Evolutionary conservation across 1,284 basidiomycete species (phyloP), one percentile per base, ranked within the genome.

Genomic region (Athelia psychrophila): DNA sequence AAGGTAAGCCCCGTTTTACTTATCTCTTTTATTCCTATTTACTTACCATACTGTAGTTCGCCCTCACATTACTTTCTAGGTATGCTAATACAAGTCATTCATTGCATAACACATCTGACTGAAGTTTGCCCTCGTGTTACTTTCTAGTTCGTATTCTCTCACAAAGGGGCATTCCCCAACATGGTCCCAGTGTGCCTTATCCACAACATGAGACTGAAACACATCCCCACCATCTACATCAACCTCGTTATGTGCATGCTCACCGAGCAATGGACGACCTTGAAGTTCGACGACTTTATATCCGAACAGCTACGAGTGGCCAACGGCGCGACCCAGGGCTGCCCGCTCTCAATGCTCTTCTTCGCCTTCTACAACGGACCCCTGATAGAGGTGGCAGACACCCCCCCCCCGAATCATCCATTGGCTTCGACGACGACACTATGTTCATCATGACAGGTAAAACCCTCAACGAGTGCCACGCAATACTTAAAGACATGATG

Each of bases 111-210:
- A n/a, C n/a, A n/a, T n/a, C n/a, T n/a, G n/a, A n/a, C n/a, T n/a
- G n/a, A n/a, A n/a, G n/a, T n/a, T n/a, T n/a, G n/a, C n/a, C n/a
- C n/a, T n/a, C n/a, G n/a, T n/a, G n/a, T n/a, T n/a, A n/a, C n/a
- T n/a, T n/a, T n/a, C n/a, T n/a, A n/a, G n/a, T n/a, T n/a, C n/a
- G n/a, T n/a, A n/a, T n/a, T n/a, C n/a, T n/a, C n/a, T n/a, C n/a
- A n/a, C 16, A 64, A 73, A 56, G 69, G 64, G 0, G 72, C 73
- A 0, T 77, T 75, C 58, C 73, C 69, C 0, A 74, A 64, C 22
- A 62, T 59, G 0, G 58, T 62, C 1, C 55, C 60, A 0, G 58
- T 64, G 1, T 38, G 59, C 0, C 68, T 76, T 1, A n/a, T 64
- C 4, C 65, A 71, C 53, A 60, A 75, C 33, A 58, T 75, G 58